Base-by-base conservation (phyloP, 2,329 filamentous ascomycete species). In the Aureobasidium musti region DNA sequence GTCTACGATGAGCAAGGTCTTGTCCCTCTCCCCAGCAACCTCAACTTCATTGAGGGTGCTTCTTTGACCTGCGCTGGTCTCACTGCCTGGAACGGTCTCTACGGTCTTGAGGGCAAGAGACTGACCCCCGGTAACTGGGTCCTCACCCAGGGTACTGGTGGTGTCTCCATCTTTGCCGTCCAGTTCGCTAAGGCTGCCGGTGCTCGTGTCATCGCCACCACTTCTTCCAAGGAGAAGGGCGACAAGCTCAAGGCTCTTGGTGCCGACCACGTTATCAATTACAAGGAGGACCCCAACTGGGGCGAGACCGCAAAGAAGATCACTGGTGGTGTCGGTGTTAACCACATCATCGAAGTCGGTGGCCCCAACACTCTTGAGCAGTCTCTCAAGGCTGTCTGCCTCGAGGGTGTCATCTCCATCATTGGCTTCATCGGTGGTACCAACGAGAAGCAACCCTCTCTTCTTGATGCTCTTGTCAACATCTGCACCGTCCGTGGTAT, bases 71-170 rank as follows among this genome's bases (percentile, higher is more conserved):
- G 82, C 69, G 78, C 79, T 1, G 78, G 74, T 5, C 66, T 81
- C 60, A 81, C 79, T 1, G 82, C 83, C 0, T 85, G 83, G 83
- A 84, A 85, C 71, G 81, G 79, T 0, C 75, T 85, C 7, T 84
- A 82, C 69, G 83, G 83, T 13, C 71, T 84, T 5, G 73, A 79
- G 70, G 75, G 76, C 50, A 74, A 73, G 66, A 72, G 72, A 7
- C 67, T 79, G 7, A 75, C 73, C 67, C 72, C 77, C 1, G 80
- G 78, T 1, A 73, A 79, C 50, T 79, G 74, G 63, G 87, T 91
- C 3, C 80, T 91, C 39, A 87, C 87, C 1, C 87, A 90, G 76
- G 89, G 88, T n/a, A 90, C 87, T 0, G 88, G 89, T 23, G 88
- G 88, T 67, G 88, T 91, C 8, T 85, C 82, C 69, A 81, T 90